Evolutionary conservation across 1,284 basidiomycete species (phyloP).

Genomic region (Porphyrellus sp.): DNA sequence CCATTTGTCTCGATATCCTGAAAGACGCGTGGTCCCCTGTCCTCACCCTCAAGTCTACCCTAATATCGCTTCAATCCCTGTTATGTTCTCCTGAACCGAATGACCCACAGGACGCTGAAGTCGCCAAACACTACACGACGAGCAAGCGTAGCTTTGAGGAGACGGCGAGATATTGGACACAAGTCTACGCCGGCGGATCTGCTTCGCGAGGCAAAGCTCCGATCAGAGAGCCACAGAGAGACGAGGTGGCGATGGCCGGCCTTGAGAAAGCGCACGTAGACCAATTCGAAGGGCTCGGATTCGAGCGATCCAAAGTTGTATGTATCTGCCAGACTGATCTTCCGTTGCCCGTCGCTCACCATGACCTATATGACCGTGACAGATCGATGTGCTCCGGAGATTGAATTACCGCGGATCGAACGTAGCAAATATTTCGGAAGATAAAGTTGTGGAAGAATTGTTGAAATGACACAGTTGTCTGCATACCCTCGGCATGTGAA

Average conservation of each 20-base stretch:
- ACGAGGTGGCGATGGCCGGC: conserved; percentile 74
- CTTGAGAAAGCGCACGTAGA: conserved; percentile 71
- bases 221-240: conserved; percentile 36
- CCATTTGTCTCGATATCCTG: conserved; percentile 85
- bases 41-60: conserved; percentile 92
- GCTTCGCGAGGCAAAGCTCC: conserved; percentile 40
- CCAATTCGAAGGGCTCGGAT: conserved; percentile 71
- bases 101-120: conserved; percentile 97
- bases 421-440: conserved; percentile 56
- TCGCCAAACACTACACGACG: conserved; percentile 94
- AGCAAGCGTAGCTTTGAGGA: conserved; percentile 86
- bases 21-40: conserved; percentile 94
- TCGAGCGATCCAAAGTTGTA: conserved; percentile 74
- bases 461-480: conserved; percentile 40
- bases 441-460: conserved; percentile 57
- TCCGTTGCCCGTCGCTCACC: conserved; percentile 3
- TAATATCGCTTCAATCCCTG: conserved; percentile 93
- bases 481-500: conserved; percentile 29
- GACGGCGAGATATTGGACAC: conserved; percentile 93
- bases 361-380: not conserved
- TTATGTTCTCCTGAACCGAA: conserved; percentile 96
- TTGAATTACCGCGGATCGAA: conserved; percentile 89
- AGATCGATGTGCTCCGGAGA: conserved; percentile 85
- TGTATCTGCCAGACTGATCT: conserved; percentile 33
- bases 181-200: conserved; percentile 81